Conservation (phyloP, 2,329 filamentous ascomycete species). For the Salinomyces thailandicus region DNA sequence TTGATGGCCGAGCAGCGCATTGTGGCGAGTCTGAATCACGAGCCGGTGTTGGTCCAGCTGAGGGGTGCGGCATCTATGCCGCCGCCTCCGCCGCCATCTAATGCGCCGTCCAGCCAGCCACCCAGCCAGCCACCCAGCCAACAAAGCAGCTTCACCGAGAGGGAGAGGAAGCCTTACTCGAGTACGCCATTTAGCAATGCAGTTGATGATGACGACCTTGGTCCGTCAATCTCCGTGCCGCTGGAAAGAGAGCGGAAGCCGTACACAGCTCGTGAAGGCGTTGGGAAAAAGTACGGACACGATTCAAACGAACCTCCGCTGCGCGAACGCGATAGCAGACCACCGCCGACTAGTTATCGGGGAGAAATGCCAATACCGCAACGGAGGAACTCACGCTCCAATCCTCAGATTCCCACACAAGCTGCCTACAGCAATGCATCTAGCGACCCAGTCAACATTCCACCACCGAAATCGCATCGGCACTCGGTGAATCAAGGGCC, state of each 20-base stretch:
- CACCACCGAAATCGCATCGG: constrained; percentile 14
- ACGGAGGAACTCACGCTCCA: constrained; percentile 8
- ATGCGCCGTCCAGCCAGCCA: constrained; percentile 11
- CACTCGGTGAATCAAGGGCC: constrained; percentile 9
- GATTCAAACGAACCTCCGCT: constrained; percentile 3
- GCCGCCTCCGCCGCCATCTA: constrained; percentile 22
- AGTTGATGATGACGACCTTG: constrained; percentile 29
- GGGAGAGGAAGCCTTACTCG: constrained; percentile 33
- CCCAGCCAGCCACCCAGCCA: constrained; percentile 5
- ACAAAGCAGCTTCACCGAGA: constrained; percentile 24
- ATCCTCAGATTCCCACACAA: constrained; percentile 9
- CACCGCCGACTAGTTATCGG: constrained; percentile 3
- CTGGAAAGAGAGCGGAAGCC: constrained; percentile 58
- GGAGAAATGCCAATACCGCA: constrained; percentile 1
- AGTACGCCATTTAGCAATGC: constrained; percentile 19
- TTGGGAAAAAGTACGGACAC: constrained; percentile 44
- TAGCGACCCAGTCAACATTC: constrained; percentile 15
- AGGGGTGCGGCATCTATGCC: constrained; percentile 27
- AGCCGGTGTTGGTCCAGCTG: constrained; percentile 36
- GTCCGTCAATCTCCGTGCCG: constrained; percentile 34
- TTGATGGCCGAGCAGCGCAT: constrained; percentile 49
- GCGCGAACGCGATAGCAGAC: constrained; percentile 5
- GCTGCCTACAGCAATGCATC: constrained; percentile 5
- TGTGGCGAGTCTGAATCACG: constrained; percentile 34
- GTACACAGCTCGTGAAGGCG: constrained; percentile 49